A percentile compares a stretch with the other conserved stretches of the same genome.
Conservation (phyloP, 176 grass and related monocot species). For the Avena eriantha region DNA sequence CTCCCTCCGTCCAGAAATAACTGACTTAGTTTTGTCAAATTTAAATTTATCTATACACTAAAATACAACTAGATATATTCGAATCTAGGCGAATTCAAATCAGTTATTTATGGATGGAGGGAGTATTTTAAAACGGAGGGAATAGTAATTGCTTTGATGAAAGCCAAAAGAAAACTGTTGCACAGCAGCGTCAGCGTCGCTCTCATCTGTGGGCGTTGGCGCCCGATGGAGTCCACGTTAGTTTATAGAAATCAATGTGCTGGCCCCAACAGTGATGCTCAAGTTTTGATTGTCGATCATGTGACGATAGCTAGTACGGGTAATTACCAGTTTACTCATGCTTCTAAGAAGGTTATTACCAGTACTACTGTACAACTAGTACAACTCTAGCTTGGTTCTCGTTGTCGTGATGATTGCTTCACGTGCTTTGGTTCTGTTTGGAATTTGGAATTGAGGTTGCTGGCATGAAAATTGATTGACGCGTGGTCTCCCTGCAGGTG, state of each 20-base stretch:
- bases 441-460: background rate
- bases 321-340: background rate
- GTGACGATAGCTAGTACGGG: background rate
- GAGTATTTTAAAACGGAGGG: no score
- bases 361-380: no score
- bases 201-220: background rate
- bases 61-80: no score
- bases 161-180: background rate
- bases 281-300: background rate
- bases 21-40: no score
- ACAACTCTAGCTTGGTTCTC: no score
- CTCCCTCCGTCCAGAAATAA: no score
- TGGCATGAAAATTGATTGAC: background rate
- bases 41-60: no score
- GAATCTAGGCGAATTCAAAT: no score
- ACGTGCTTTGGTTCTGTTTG: background rate
- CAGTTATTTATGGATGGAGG: no score
- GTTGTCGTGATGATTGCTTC: background rate
- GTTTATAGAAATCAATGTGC: background rate
- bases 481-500: constrained; percentile 32
- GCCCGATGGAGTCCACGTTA: background rate
- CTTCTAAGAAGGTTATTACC: no score
- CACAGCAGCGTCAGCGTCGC: background rate
- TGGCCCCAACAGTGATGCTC: background rate
- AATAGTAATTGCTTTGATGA: background rate